These are phyloP conservation scores for Lepidopterella palustris DNA, from an alignment of 495 filamentous ascomycete species.

Conservation along the genomic window DNA sequence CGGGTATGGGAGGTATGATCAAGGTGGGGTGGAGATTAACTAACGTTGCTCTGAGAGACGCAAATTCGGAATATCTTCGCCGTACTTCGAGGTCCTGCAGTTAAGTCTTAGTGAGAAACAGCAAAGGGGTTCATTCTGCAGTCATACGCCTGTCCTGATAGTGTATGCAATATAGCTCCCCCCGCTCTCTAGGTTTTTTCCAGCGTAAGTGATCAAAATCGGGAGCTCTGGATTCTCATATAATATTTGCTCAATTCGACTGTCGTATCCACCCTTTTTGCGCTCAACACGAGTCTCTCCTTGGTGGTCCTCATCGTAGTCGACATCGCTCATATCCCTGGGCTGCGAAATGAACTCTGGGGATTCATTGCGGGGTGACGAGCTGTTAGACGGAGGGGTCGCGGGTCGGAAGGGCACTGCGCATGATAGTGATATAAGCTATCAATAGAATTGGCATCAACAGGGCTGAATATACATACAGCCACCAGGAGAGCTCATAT, in stretches of 20 bases:
- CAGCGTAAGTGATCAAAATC: constrained; percentile 86
- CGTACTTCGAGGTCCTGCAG: constrained; percentile 86
- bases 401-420: constrained; percentile 36
- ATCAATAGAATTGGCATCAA: constrained; percentile 3
- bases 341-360: constrained; percentile 53
- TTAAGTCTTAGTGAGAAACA: constrained; percentile 5
- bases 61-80: constrained; percentile 92
- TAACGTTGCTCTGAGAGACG: constrained; percentile 81
- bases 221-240: constrained; percentile 87
- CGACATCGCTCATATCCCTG: constrained; percentile 55
- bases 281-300: constrained; percentile 43
- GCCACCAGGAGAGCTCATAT: constrained; percentile 54
- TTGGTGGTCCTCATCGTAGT: constrained; percentile 47
- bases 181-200: constrained; percentile 86
- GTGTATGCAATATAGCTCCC: constrained; percentile 95
- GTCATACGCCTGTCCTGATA: constrained; percentile 81
- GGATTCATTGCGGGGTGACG: constrained; percentile 43
- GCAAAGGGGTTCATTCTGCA: neutral
- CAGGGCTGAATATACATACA: constrained; percentile 40
- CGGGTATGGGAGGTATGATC: constrained; percentile 91
- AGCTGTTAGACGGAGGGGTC: constrained; percentile 39
- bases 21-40: constrained; percentile 88
- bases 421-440: constrained; percentile 3
- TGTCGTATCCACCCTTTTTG: constrained; percentile 84
- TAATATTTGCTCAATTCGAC: constrained; percentile 90